Conservation (phyloP, 140 eudicot genomes). For the Flaveria floridana region DNA sequence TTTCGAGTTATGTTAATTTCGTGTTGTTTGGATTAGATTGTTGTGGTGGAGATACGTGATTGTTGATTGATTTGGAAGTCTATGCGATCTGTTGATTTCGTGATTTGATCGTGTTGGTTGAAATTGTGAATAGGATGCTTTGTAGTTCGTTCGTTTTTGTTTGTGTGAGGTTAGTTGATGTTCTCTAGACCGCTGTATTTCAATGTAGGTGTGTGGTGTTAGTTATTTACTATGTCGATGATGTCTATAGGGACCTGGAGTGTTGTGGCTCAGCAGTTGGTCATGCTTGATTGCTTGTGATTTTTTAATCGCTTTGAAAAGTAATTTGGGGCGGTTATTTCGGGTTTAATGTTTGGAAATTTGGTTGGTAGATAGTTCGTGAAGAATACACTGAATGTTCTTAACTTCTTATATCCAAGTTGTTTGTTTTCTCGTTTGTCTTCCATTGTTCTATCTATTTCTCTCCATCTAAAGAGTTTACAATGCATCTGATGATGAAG, state of each 20-base stretch:
- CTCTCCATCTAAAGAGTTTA: constrained; percentile 2
- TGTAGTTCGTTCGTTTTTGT: constrained; percentile 6
- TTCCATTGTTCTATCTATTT: neutral
- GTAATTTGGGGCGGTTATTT: constrained; percentile 12
- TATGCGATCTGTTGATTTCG: constrained; percentile 38
- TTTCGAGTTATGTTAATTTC: neutral
- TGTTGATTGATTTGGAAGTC: constrained; percentile 28
- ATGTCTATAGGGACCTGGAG: constrained; percentile 8
- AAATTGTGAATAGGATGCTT: constrained; percentile 17
- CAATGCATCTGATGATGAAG: neutral
- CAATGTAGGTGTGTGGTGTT: constrained; percentile 29
- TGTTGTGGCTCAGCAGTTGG: constrained; percentile 10
- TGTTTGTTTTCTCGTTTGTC: neutral
- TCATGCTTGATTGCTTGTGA: neutral
- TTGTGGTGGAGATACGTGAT: neutral
- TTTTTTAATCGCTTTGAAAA: constrained; percentile 1
- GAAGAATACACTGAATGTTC: constrained; percentile 1
- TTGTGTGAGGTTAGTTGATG: constrained; percentile 25
- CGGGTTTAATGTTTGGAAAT: neutral
- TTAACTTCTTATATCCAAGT: neutral
- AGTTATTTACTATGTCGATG: constrained; percentile 9
- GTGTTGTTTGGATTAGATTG: neutral
- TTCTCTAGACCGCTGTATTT: neutral
- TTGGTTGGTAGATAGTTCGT: neutral
- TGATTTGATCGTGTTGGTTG: constrained; percentile 25